These are phyloP conservation scores for Plasmodium berghei DNA, from an alignment of 169 alveolate genomes.

Conservation along the genomic window DNA sequence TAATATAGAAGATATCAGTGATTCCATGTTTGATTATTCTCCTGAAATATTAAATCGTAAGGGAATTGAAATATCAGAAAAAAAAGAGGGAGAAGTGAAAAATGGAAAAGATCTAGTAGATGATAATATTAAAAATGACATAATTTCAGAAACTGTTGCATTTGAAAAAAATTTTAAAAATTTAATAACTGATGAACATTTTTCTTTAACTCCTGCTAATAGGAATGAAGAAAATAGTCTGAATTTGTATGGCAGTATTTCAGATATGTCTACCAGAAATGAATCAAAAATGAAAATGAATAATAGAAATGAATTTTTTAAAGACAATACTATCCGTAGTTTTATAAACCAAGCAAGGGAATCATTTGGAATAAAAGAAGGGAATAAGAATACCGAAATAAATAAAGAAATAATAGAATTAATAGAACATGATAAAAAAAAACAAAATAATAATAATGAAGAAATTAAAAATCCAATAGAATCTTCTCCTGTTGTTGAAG, in stretches of 20 bases:
- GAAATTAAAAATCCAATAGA: neutral
- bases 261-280: constrained; percentile 5
- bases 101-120: neutral
- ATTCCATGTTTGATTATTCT: neutral
- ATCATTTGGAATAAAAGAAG: neutral
- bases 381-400: neutral
- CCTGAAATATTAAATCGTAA: no score
- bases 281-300: neutral
- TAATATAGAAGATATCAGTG: neutral
- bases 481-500: neutral
- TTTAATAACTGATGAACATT: constrained; percentile 13
- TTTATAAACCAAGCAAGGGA: neutral
- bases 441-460: neutral
- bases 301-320: neutral
- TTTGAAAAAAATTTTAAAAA: neutral
- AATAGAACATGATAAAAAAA: neutral
- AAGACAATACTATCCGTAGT: no score
- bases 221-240: neutral
- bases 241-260: constrained; percentile 16
- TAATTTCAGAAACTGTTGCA: neutral
- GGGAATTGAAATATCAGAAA: neutral
- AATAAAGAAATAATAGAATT: neutral
- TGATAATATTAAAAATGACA: neutral
- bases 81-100: neutral
- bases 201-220: constrained; percentile 3